Percentiles rank a stretch among this genome's conserved stretches.
phyloP scores from a whole-genome alignment of 495 filamentous ascomycete genomes.

The Massariosphaeria phaeospora region DNA sequence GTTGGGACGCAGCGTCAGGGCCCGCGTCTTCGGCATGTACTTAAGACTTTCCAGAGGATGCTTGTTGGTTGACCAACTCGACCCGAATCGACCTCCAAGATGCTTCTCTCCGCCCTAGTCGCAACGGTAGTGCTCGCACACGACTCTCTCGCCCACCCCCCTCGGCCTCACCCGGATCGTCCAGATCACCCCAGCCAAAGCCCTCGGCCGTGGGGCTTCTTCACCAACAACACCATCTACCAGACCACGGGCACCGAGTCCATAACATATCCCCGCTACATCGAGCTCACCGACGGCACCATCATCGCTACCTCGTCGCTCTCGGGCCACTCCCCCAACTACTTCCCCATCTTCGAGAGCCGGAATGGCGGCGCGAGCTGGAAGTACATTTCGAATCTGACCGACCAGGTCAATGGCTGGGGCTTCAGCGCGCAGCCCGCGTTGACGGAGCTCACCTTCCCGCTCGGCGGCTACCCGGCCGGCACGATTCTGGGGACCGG shows the following conservation, averaged over 20 bases:
- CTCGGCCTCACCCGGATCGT: not conserved
- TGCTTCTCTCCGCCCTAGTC: not conserved
- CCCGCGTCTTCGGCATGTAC: no score
- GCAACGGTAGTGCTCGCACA: not conserved
- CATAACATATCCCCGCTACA: conserved; percentile 19
- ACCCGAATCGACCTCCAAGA: no score
- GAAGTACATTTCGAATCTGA: conserved; percentile 55
- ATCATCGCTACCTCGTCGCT: conserved; percentile 17
- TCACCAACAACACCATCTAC: conserved; percentile 26
- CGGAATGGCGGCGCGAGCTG: conserved; percentile 57
- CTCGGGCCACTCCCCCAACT: conserved; percentile 22
- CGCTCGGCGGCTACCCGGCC: conserved; percentile 9
- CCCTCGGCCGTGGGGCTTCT: conserved; percentile 11
- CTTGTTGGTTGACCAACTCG: no score
- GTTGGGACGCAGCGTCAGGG: no score
- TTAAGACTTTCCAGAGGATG: no score
- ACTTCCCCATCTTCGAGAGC: conserved; percentile 62
- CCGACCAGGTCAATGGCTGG: conserved; percentile 58
- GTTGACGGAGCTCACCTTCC: conserved; percentile 2
- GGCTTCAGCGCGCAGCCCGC: conserved; percentile 43
- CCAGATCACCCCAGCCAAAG: not conserved
- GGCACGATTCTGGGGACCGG: conserved; percentile 11
- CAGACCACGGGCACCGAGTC: conserved; percentile 5
- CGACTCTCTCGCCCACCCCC: not conserved
- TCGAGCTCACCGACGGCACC: conserved; percentile 23